Evolutionary conservation across 495 filamentous ascomycete species (phyloP).

Genomic region (Patellaria atrata): DNA sequence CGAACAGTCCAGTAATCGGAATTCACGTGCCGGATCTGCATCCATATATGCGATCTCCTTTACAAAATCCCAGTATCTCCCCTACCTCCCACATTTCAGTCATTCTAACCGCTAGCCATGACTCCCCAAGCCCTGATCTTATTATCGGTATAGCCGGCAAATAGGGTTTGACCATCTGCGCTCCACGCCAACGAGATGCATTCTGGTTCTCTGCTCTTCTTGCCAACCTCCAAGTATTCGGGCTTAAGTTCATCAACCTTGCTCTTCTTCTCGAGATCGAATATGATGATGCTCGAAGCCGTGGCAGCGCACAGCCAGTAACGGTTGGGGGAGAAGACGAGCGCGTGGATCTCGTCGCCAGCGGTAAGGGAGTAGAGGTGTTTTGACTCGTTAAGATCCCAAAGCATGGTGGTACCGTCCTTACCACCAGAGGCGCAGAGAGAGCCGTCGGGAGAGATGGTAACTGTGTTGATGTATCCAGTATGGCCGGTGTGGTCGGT

Average conservation of each 20-base stretch:
- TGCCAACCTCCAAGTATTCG: constrained; percentile 88
- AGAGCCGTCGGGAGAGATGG: constrained; percentile 98
- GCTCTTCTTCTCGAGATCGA: constrained; percentile 99
- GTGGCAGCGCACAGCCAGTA: constrained; percentile 99
- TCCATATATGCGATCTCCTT: neutral
- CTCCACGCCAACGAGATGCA: constrained; percentile 94
- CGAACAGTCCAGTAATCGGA: no score
- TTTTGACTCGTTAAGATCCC: constrained; percentile 99
- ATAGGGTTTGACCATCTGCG: constrained; percentile 96
- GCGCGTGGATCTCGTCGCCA: constrained; percentile 99
- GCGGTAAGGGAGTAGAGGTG: constrained; percentile 99
- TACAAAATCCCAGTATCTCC: constrained; percentile 4
- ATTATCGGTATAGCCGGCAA: constrained; percentile 99
- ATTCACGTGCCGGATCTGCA: no score
- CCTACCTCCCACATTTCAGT: neutral
- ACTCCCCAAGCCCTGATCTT: constrained; percentile 99
- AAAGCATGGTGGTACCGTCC: constrained; percentile 99
- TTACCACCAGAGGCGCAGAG: constrained; percentile 99
- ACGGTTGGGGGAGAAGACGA: constrained; percentile 99
- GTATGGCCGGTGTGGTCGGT: constrained; percentile 99
- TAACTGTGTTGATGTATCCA: constrained; percentile 99
- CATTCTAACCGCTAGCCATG: constrained; percentile 44
- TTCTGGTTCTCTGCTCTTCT: constrained; percentile 99
- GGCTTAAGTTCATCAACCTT: constrained; percentile 99
- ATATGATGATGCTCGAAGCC: constrained; percentile 95